Conservation (phyloP, 805 yeast species). For the Yamadazyma sp. region DNA sequence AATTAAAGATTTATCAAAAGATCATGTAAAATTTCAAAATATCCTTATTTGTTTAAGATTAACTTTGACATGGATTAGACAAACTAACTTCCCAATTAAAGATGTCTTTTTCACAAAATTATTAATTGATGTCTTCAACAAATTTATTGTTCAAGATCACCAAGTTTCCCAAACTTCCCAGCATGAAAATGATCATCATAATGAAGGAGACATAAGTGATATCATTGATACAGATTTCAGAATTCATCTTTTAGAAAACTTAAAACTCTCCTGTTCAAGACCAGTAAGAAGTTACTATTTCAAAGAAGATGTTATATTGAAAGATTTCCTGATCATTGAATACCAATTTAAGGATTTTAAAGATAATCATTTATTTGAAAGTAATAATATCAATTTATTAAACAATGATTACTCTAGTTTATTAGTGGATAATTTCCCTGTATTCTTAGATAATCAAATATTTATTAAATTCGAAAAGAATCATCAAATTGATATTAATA, state of each 20-base stretch:
- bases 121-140: slow-evolving; percentile 16
- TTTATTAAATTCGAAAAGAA: background rate
- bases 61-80: slow-evolving; percentile 55
- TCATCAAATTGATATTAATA: background rate
- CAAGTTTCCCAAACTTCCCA: too few relatives aligned
- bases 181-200: too few relatives aligned
- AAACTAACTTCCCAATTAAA: slow-evolving; percentile 32
- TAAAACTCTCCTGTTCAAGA: slow-evolving; percentile 20
- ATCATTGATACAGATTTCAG: too few relatives aligned
- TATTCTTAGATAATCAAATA: slow-evolving; percentile 11
- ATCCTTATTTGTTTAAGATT: slow-evolving; percentile 38
- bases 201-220: background rate
- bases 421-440: slow-evolving; percentile 10
- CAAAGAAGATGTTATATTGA: slow-evolving; percentile 60
- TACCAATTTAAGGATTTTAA: slow-evolving; percentile 58
- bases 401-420: slow-evolving; percentile 19
- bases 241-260: too few relatives aligned
- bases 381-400: slow-evolving; percentile 20
- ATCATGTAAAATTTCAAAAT: slow-evolving; percentile 4
- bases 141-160: slow-evolving; percentile 10
- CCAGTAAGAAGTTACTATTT: slow-evolving; percentile 56
- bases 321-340: slow-evolving; percentile 57
- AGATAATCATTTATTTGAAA: slow-evolving; percentile 45
- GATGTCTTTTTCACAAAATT: slow-evolving; percentile 10
- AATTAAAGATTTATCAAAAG: background rate